These are phyloP conservation scores for Blastobotrys parvus DNA, from an alignment of 805 yeast species.

Conservation along the genomic window DNA sequence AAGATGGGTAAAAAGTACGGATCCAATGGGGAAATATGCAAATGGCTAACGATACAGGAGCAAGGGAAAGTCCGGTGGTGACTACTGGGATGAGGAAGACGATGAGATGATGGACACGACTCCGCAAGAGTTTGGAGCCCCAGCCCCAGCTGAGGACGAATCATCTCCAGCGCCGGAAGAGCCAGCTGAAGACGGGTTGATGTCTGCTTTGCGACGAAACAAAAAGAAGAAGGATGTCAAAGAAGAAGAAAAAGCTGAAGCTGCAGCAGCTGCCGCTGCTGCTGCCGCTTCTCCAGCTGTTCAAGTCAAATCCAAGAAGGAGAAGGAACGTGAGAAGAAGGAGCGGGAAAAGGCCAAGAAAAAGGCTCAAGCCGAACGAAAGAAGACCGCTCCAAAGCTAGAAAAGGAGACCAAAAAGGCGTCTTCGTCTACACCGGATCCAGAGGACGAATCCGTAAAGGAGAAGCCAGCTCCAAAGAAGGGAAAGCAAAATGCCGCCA, in stretches of 20 bases:
- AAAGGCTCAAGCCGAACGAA: slow-evolving; percentile 81
- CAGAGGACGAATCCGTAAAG: slow-evolving; percentile 26
- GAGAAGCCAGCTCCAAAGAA: slow-evolving; percentile 50
- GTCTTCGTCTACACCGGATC: slow-evolving; percentile 25
- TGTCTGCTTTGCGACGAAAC: slow-evolving; percentile 73
- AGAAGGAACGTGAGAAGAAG: slow-evolving; percentile 86
- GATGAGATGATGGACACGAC: slow-evolving; percentile 42
- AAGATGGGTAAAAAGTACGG: slow-evolving; percentile 4
- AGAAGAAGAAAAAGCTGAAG: slow-evolving; percentile 53
- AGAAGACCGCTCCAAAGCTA: slow-evolving; percentile 62
- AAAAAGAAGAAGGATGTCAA: slow-evolving; percentile 69
- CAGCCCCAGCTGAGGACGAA: slow-evolving; percentile 23
- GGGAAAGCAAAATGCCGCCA: slow-evolving; percentile 84
- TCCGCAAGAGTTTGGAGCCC: slow-evolving; percentile 46
- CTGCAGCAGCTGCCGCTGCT: slow-evolving; percentile 24
- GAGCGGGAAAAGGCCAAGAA: slow-evolving; percentile 65
- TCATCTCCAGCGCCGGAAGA: slow-evolving; percentile 27
- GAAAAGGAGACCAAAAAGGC: slow-evolving; percentile 47
- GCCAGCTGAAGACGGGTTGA: slow-evolving; percentile 54
- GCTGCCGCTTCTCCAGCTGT: slow-evolving; percentile 44
- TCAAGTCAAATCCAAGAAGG: slow-evolving; percentile 81
- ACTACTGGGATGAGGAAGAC: slow-evolving; percentile 78
- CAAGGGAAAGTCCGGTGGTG: slow-evolving; percentile 61
- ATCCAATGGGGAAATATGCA: not conserved
- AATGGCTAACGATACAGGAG: slow-evolving; percentile 19